phyloP scores from a whole-genome alignment of 2,329 filamentous ascomycete species.

The Ceratocystis smalleyi region DNA sequence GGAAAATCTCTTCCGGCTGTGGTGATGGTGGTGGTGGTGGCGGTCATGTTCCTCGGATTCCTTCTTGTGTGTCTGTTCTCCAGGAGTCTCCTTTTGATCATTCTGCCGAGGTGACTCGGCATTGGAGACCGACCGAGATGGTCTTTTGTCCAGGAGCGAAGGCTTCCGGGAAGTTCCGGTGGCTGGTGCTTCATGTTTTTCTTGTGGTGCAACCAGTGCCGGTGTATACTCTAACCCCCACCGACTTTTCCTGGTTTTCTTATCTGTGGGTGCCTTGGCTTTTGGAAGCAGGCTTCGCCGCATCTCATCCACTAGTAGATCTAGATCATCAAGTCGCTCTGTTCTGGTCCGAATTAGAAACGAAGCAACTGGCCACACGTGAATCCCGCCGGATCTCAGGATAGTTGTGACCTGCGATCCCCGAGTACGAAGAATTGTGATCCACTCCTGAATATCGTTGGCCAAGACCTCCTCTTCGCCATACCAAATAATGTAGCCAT shows the following conservation, averaged over 20 bases:
- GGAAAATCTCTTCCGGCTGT: constrained; percentile 11
- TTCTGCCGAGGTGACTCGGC: neutral
- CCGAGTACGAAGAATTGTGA: constrained; percentile 20
- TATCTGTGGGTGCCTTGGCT: neutral
- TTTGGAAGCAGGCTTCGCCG: constrained; percentile 6
- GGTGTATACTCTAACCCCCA: constrained; percentile 7
- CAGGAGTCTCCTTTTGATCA: neutral
- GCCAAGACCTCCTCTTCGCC: constrained; percentile 66
- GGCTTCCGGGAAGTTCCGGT: neutral
- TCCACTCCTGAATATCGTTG: constrained; percentile 47
- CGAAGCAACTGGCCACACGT: constrained; percentile 67
- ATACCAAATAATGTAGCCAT: constrained; percentile 55
- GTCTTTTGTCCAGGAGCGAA: neutral
- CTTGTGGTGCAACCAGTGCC: neutral
- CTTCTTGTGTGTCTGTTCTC: neutral
- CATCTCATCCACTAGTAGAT: constrained; percentile 27
- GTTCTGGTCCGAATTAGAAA: constrained; percentile 37
- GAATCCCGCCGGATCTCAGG: constrained; percentile 52
- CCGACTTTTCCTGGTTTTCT: neutral
- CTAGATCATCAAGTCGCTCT: constrained; percentile 38
- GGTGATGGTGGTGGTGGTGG: neutral
- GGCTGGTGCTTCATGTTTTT: neutral
- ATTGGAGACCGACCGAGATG: neutral
- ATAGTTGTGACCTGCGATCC: constrained; percentile 40
- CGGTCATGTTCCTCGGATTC: neutral